A percentile compares a stretch with the other conserved stretches of the same genome.
Conservation (phyloP, 768 basidiomycete genomes). For the Cystobasidium ongulense region DNA sequence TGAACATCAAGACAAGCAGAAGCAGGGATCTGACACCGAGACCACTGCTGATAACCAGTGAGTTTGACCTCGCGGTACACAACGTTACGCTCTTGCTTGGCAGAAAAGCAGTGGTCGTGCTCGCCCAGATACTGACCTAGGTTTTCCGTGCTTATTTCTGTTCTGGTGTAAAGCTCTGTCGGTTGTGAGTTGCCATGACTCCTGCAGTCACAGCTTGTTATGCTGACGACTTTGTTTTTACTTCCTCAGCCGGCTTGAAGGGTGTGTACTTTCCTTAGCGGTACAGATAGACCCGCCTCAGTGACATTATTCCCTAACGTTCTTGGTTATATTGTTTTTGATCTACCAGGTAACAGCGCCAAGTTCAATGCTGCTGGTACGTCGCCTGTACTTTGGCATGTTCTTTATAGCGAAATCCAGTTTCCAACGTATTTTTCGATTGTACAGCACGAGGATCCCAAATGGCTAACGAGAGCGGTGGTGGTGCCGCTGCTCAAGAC, state of each 20-base stretch:
- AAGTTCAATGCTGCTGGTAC: constrained; percentile 23
- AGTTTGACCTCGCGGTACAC: neutral
- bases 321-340: no score
- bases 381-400: neutral
- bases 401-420: neutral
- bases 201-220: neutral
- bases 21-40: neutral
- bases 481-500: constrained; percentile 17
- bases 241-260: neutral
- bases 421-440: neutral
- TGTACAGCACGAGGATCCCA: constrained; percentile 7
- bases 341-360: neutral
- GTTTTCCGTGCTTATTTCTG: no score
- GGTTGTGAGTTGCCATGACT: no score
- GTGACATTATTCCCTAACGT: neutral
- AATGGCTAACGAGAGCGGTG: constrained; percentile 6
- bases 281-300: no score
- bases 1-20: neutral
- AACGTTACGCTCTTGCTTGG: no score
- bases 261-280: no score
- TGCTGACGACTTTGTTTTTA: neutral
- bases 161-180: neutral
- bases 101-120: no score
- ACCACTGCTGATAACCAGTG: constrained; percentile 12
- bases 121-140: neutral